These are phyloP conservation scores for Babesia ovata DNA, from an alignment of 169 alveolate species.

Conservation along the genomic window DNA sequence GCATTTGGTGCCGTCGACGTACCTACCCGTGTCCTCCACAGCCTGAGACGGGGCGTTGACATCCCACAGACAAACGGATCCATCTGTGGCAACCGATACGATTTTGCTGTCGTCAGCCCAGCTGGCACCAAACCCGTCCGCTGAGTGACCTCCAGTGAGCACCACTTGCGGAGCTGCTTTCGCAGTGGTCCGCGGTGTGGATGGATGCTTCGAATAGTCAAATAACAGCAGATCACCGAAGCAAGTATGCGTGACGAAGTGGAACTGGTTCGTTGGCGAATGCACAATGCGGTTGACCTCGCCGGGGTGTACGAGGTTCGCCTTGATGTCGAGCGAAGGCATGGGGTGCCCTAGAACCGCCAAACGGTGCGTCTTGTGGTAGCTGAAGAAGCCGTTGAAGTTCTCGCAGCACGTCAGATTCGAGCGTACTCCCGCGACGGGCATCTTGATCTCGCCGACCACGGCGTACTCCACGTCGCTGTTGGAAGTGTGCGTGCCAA, in stretches of 20 bases:
- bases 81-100: conserved; percentile 91
- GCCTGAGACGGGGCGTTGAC: conserved; percentile 62
- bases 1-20: conserved; percentile 25
- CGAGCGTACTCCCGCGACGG: conserved; percentile 65
- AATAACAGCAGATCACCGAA: conserved; percentile 88
- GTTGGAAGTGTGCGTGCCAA: conserved; percentile 93
- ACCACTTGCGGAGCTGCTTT: conserved; percentile 87
- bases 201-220: conserved; percentile 92
- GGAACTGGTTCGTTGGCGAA: conserved; percentile 89
- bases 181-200: conserved; percentile 84
- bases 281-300: conserved; percentile 85
- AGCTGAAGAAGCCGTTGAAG: conserved; percentile 70
- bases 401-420: conserved; percentile 77
- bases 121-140: conserved; percentile 90
- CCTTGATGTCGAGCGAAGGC: conserved; percentile 82
- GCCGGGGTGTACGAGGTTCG: conserved; percentile 83
- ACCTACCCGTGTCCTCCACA: conserved; percentile 9
- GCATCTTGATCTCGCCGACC: conserved; percentile 83
- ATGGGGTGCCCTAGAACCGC: conserved; percentile 30
- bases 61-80: conserved; percentile 89
- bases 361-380: conserved; percentile 26
- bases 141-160: conserved; percentile 85
- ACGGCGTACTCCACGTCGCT: conserved; percentile 88
- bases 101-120: conserved; percentile 82
- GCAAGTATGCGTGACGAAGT: conserved; percentile 89